These are phyloP conservation scores for Colletotrichum liaoningense DNA, from an alignment of 2,329 filamentous ascomycete species.

Conservation along the genomic window DNA sequence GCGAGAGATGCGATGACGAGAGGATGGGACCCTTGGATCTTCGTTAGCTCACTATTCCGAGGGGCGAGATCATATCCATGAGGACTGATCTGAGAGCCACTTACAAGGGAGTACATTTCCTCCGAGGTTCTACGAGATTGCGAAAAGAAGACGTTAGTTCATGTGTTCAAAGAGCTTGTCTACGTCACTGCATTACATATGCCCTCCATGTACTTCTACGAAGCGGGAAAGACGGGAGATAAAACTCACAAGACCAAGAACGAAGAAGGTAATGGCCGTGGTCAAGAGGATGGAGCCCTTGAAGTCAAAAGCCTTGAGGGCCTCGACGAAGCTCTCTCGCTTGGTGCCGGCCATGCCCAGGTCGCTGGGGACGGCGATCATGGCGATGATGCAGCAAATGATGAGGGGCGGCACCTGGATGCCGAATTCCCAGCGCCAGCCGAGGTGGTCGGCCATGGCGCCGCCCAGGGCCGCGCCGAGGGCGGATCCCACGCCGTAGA, in stretches of 20 bases:
- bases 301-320: conserved; percentile 67
- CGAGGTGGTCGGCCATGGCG: conserved; percentile 74
- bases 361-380: conserved; percentile 60
- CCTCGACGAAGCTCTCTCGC: conserved; percentile 57
- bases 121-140: conserved; percentile 62
- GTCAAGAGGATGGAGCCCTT: conserved; percentile 66
- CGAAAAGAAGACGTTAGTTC: conserved; percentile 2
- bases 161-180: background rate
- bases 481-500: conserved; percentile 68
- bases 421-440: conserved; percentile 80
- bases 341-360: conserved; percentile 60
- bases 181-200: background rate
- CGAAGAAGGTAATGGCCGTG: conserved; percentile 65
- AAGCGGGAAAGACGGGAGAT: too few species aligned
- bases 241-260: conserved; percentile 65
- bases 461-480: conserved; percentile 78
- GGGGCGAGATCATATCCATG: too few species aligned
- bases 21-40: conserved; percentile 64
- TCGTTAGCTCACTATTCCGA: conserved; percentile 15
- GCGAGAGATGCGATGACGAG: conserved; percentile 64
- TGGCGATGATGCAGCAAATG: conserved; percentile 57
- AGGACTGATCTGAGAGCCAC: too few species aligned
- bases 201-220: too few species aligned
- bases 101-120: conserved; percentile 60
- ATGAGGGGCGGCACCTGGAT: conserved; percentile 67